Evolutionary conservation across 176 grass and related monocot genomes (phyloP).

Genomic region (Avena eriantha): DNA sequence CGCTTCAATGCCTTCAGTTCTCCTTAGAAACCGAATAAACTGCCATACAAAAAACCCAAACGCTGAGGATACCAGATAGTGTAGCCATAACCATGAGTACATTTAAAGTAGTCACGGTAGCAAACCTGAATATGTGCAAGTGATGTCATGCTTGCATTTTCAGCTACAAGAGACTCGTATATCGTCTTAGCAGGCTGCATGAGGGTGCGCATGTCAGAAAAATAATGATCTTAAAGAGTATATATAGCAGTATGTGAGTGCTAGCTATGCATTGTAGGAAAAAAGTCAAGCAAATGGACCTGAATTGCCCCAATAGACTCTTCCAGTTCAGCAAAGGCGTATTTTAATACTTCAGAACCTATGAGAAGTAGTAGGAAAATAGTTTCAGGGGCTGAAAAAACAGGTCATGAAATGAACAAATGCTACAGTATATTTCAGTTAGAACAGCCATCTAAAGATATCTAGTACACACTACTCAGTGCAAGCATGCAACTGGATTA

Average conservation of each 20-base stretch:
- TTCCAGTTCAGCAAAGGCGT: constrained; percentile 94
- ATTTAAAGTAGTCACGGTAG: constrained; percentile 38
- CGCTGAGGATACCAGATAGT: constrained; percentile 28
- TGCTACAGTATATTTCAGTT: constrained; percentile 5
- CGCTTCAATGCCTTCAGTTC: constrained; percentile 92
- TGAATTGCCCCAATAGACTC: constrained; percentile 82
- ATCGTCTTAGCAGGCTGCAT: constrained; percentile 83
- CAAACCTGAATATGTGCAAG: constrained; percentile 85
- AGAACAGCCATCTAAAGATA: constrained; percentile 1
- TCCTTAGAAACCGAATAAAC: constrained; percentile 93
- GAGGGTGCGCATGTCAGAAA: constrained; percentile 32
- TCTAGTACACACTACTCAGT: constrained; percentile 4
- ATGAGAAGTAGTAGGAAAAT: constrained; percentile 31
- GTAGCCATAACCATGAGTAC: constrained; percentile 20
- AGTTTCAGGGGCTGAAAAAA: constrained; percentile 24
- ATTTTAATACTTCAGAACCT: constrained; percentile 95
- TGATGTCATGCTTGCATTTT: constrained; percentile 59
- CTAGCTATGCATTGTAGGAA: constrained; percentile 25
- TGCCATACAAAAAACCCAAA: constrained; percentile 47
- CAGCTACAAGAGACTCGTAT: constrained; percentile 81
- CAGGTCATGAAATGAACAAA: constrained; percentile 16
- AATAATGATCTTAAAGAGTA: constrained; percentile 13
- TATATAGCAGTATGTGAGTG: constrained; percentile 28
- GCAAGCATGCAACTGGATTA: constrained; percentile 18
- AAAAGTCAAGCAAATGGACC: constrained; percentile 49